A percentile compares a stretch with the other conserved stretches of the same genome.
Evolutionary conservation across 2,329 filamentous ascomycete species (phyloP).

Genomic region (Beauveria caledonica): DNA sequence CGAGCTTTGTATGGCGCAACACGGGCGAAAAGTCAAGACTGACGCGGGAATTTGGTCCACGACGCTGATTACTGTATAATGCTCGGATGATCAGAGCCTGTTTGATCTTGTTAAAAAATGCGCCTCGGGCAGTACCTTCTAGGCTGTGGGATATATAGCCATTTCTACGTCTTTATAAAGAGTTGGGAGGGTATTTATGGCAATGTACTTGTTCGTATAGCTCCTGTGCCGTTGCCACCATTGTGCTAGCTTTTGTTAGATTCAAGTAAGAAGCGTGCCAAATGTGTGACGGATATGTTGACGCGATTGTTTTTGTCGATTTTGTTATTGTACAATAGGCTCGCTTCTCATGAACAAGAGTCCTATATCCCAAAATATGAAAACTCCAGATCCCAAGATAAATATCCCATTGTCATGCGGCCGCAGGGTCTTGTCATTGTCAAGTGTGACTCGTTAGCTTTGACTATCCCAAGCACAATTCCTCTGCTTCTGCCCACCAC

Average conservation of each 20-base stretch:
- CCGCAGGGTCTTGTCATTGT: background rate
- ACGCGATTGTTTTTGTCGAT: background rate
- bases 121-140: background rate
- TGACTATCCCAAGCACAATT: background rate
- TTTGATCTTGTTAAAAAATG: background rate
- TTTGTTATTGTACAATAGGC: background rate
- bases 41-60: slow-evolving; percentile 1
- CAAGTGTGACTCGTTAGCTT: background rate
- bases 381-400: slow-evolving; percentile 7
- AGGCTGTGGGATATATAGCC: background rate
- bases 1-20: background rate
- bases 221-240: background rate
- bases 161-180: background rate
- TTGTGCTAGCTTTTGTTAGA: background rate
- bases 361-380: slow-evolving; percentile 1
- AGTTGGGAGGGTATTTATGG: background rate
- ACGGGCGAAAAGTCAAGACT: slow-evolving; percentile 6
- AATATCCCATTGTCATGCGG: background rate
- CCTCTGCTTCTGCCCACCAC: background rate
- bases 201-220: slow-evolving; percentile 1
- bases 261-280: background rate
- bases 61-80: background rate
- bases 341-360: background rate
- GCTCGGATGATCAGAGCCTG: slow-evolving; percentile 3
- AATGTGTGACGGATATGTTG: background rate